Evolutionary conservation across 805 yeast genomes (phyloP).

Genomic region (Metschnikowia kunwiensis): DNA sequence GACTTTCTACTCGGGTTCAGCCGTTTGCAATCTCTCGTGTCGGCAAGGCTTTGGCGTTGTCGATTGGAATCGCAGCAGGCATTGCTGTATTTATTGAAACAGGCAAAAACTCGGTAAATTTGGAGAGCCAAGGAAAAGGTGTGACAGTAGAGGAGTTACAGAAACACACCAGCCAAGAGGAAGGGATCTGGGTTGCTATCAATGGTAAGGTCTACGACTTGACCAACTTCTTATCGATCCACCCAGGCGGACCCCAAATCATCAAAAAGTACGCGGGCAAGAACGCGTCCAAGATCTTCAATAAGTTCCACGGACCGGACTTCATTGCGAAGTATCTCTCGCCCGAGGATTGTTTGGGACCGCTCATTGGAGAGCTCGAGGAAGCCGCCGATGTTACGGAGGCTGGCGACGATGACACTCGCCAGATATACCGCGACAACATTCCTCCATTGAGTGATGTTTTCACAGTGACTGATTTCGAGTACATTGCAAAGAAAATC

Average conservation of each 20-base stretch:
- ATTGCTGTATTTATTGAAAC: neutral
- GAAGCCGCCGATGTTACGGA: slow-evolving; percentile 16
- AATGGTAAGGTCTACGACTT: slow-evolving; percentile 35
- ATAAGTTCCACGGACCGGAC: slow-evolving; percentile 37
- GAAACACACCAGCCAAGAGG: slow-evolving; percentile 9
- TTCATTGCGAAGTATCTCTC: slow-evolving; percentile 21
- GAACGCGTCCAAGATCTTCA: slow-evolving; percentile 47
- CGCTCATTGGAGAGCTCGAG: slow-evolving; percentile 21
- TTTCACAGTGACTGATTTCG: slow-evolving; percentile 39
- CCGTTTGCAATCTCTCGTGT: neutral
- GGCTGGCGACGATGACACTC: slow-evolving; percentile 20
- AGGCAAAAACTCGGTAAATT: neutral
- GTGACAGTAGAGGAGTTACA: slow-evolving; percentile 16
- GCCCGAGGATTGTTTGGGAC: slow-evolving; percentile 22
- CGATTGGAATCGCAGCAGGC: neutral
- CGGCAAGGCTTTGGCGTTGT: neutral
- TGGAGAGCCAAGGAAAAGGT: slow-evolving; percentile 12
- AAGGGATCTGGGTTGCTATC: slow-evolving; percentile 31
- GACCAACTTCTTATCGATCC: slow-evolving; percentile 36
- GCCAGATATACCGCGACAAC: slow-evolving; percentile 16
- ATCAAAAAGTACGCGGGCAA: slow-evolving; percentile 42
- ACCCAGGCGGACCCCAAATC: slow-evolving; percentile 49
- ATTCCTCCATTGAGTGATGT: slow-evolving; percentile 33
- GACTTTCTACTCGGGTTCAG: neutral
- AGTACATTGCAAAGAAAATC: slow-evolving; percentile 34